Evolutionary conservation across 2,329 filamentous ascomycete genomes (phyloP).

Genomic region (Drechslerella stenobrocha): DNA sequence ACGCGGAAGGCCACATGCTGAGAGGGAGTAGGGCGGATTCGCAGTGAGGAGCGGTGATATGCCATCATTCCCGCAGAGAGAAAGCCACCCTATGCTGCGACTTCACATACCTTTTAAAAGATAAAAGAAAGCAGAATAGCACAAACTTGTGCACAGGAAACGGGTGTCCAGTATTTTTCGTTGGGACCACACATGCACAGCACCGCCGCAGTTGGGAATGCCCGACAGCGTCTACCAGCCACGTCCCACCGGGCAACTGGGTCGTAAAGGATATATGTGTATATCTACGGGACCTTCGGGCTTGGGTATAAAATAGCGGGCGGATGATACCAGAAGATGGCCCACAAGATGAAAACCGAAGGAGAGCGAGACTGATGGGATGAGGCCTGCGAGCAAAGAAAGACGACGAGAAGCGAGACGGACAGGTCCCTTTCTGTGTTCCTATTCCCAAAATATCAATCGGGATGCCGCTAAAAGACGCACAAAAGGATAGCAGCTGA

Average conservation of each 20-base stretch:
- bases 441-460: slow-evolving; percentile 29
- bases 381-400: slow-evolving; percentile 30
- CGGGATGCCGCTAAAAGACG: slow-evolving; percentile 47
- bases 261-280: too few relatives aligned
- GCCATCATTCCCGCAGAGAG: slow-evolving; percentile 18
- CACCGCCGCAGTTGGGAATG: background rate
- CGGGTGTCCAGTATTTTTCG: slow-evolving; percentile 35
- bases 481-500: slow-evolving; percentile 42
- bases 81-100: slow-evolving; percentile 23
- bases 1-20: slow-evolving; percentile 3
- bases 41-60: slow-evolving; percentile 28
- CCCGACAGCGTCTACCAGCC: too few relatives aligned
- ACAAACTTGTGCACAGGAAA: slow-evolving; percentile 18
- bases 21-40: slow-evolving; percentile 12
- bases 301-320: slow-evolving; percentile 14
- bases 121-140: background rate
- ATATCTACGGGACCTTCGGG: slow-evolving; percentile 13
- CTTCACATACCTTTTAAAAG: slow-evolving; percentile 44
- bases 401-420: slow-evolving; percentile 13
- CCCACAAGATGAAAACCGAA: background rate
- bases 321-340: slow-evolving; percentile 17
- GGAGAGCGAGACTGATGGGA: slow-evolving; percentile 4
- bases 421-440: slow-evolving; percentile 10
- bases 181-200: background rate
- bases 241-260: too few relatives aligned